phyloP scores from a whole-genome alignment of 2,329 filamentous ascomycete species.

The Fusarium metavorans region DNA sequence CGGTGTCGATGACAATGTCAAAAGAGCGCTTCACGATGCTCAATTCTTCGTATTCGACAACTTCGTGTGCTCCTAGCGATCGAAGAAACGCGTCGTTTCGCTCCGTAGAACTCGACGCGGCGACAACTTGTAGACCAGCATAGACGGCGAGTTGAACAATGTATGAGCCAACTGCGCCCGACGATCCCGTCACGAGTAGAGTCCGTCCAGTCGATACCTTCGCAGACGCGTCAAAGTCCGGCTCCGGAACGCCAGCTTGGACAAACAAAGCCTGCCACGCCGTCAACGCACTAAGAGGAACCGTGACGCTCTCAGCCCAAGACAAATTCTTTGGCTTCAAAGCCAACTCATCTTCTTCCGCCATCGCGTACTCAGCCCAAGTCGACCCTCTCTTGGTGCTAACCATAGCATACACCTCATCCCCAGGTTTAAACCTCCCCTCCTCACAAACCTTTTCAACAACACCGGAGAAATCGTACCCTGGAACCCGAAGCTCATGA shows the following conservation, averaged over 20 bases:
- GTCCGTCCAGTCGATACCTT: conserved; percentile 7
- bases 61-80: conserved; percentile 45
- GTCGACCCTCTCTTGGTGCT: conserved; percentile 33
- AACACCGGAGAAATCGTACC: conserved; percentile 27
- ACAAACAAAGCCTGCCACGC: conserved; percentile 51
- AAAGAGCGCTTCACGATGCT: background rate
- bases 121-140: conserved; percentile 47
- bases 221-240: conserved; percentile 4
- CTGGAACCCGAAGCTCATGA: conserved; percentile 13
- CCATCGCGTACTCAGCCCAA: conserved; percentile 42
- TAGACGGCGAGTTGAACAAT: conserved; percentile 49
- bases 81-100: conserved; percentile 17
- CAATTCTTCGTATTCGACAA: conserved; percentile 31
- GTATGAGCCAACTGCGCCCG: conserved; percentile 52
- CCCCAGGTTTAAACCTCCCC: conserved; percentile 42
- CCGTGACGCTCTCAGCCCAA: conserved; percentile 49
- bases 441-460: conserved; percentile 22
- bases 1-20: conserved; percentile 49
- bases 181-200: conserved; percentile 51
- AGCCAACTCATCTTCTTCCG: conserved; percentile 43
- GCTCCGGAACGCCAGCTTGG: conserved; percentile 31
- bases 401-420: conserved; percentile 47
- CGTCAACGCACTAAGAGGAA: conserved; percentile 51
- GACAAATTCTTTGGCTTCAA: conserved; percentile 43
- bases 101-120: conserved; percentile 44